A percentile compares a stretch with the other conserved stretches of the same genome.
Evolutionary conservation across 169 alveolate species (phyloP).

Genomic region (Cryptosporidium viatorum): DNA sequence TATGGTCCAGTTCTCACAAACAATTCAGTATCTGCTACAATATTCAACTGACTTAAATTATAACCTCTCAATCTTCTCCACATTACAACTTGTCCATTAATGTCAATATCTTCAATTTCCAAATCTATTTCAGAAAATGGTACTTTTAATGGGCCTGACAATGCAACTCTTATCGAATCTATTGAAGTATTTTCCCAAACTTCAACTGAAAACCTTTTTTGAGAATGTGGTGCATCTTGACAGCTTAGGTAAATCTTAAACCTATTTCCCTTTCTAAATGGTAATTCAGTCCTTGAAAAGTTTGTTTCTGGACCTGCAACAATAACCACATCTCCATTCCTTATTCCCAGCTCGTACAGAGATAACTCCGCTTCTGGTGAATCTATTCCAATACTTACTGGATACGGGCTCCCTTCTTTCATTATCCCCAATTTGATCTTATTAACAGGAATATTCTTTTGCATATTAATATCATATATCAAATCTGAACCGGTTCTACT

Average conservation of each 20-base stretch:
- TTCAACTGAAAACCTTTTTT: conserved; percentile 62
- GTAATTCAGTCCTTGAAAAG: conserved; percentile 51
- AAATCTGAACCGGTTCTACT: conserved; percentile 65
- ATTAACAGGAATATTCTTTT: conserved; percentile 55
- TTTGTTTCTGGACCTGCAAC: conserved; percentile 72
- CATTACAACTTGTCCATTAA: conserved; percentile 72
- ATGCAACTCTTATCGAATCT: conserved; percentile 61
- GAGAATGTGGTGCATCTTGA: conserved; percentile 68
- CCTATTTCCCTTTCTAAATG: conserved; percentile 60
- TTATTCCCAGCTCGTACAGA: conserved; percentile 56
- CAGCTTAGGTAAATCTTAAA: conserved; percentile 57
- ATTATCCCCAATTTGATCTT: conserved; percentile 37
- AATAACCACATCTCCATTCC: conserved; percentile 58
- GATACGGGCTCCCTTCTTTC: conserved; percentile 43
- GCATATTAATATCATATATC: conserved; percentile 57
- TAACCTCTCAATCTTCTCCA: conserved; percentile 76
- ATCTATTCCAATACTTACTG: conserved; percentile 51
- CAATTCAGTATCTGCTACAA: conserved; percentile 48
- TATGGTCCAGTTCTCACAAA: conserved; percentile 75
- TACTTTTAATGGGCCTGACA: conserved; percentile 48
- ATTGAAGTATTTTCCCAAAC: conserved; percentile 71
- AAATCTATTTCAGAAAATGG: conserved; percentile 72
- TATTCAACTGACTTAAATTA: conserved; percentile 49
- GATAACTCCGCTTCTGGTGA: conserved; percentile 72
- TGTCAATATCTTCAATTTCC: conserved; percentile 69